These are phyloP conservation scores for Blepharisma japonicum DNA, from an alignment of 73 alveolate genomes.

Conservation along the genomic window DNA sequence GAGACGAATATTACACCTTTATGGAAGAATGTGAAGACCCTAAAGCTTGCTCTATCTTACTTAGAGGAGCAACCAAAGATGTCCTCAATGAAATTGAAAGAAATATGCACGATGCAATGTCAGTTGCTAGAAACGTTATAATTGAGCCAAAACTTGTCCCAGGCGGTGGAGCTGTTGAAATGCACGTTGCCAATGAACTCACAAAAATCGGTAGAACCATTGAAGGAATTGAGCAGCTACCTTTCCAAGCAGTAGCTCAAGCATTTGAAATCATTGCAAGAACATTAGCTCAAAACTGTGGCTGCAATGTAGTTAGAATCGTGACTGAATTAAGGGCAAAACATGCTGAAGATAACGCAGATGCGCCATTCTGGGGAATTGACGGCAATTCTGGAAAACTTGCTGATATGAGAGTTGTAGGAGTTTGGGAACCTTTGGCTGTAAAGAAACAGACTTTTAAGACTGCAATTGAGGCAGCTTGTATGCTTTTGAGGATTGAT, in stretches of 20 bases:
- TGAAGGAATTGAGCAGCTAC: constrained; percentile 2
- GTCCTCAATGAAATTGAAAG: constrained; percentile 96
- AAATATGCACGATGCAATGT: constrained; percentile 88
- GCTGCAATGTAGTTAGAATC: constrained; percentile 96
- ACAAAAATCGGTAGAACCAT: constrained; percentile 33
- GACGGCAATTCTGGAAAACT: constrained; percentile 98
- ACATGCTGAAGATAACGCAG: constrained; percentile 83
- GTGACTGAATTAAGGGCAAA: constrained; percentile 98
- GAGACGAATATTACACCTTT: constrained; percentile 95
- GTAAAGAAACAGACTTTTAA: constrained; percentile 89
- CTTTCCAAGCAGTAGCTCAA: constrained; percentile 71
- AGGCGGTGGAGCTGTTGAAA: constrained; percentile 99
- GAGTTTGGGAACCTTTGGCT: constrained; percentile 94
- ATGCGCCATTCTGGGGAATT: constrained; percentile 84
- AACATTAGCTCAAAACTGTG: constrained; percentile 84
- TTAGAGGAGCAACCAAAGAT: constrained; percentile 98
- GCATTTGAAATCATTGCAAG: constrained; percentile 96
- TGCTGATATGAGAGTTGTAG: constrained; percentile 87
- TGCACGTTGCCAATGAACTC: constrained; percentile 95
- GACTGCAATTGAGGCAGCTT: constrained; percentile 92
- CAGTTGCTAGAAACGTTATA: constrained; percentile 96
- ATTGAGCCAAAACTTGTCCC: constrained; percentile 96
- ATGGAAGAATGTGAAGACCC: constrained; percentile 90
- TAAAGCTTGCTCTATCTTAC: constrained; percentile 93
- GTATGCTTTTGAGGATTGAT: constrained; percentile 95